Base-by-base conservation (phyloP, 176 grass and related monocot genomes). In the Poa pratensis region DNA sequence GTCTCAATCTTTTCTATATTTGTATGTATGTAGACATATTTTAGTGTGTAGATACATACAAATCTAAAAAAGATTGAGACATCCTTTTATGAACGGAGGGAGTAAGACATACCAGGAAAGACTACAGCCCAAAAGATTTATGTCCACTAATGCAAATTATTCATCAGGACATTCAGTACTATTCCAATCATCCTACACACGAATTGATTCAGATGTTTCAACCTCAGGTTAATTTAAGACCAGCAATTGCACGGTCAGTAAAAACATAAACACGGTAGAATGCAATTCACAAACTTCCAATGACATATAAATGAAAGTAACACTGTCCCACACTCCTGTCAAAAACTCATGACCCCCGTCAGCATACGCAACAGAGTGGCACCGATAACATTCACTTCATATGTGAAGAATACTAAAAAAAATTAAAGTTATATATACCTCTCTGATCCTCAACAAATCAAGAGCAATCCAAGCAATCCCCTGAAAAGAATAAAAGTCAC, bases 391-490 rank as follows among this genome's bases (percentile, higher is more conserved):
- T 64, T 59, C 16, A 84, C 19, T 60, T 86, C 45, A 30, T 73
- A 80, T 26, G 16, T 20, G 32, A 84, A n/a, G 22, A 82, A 89
- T 86, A 84, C 0, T 6, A 9, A 88, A 78, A 28, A 37, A 52
- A 35, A 90, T 51, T 77, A 76, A 8, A 20, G 30, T 26, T 32
- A 73, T 35, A 53, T 28, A 60, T 84, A 97, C 95, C 92, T 86
- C 81, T 32, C 88, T 71, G 16, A 86, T 18, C 85, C 85, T 93
- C 52, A 57, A 83, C 23, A 94, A 76, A 82, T 95, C 95, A 68
- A 83, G 61, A 86, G 65, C 92, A 79, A 97, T 90, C 34, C 89
- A 77, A 62, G 18, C 42, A 76, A 80, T 92, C 35, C 95, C 95
- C 95, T 97, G 78, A 53, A 86, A 82, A 65, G 30, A 86, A 39